A percentile compares a stretch with the other conserved stretches of the same genome.
phyloP scores from a whole-genome alignment of 208 protist genomes.

The Crithidia mellificae region DNA sequence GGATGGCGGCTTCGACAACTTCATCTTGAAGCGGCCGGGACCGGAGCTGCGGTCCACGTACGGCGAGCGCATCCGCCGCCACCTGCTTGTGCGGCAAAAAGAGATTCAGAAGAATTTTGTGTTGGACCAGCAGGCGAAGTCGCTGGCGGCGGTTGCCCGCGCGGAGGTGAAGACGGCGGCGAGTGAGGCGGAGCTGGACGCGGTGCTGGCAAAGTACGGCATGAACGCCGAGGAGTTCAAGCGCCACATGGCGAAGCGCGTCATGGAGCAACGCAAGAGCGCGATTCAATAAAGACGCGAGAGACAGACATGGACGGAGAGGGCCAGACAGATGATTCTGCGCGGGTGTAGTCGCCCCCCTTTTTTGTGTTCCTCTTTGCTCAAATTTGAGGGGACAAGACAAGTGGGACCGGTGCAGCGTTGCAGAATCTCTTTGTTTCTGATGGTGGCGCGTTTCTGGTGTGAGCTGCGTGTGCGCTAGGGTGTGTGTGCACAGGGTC shows the following conservation, averaged over 20 bases:
- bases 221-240: constrained; percentile 70
- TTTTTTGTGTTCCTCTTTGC: too few relatives aligned
- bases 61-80: constrained; percentile 84
- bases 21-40: constrained; percentile 82
- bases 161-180: constrained; percentile 46
- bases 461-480: too few relatives aligned
- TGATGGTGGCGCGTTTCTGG: too few relatives aligned
- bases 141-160: constrained; percentile 53
- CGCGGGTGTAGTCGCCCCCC: too few relatives aligned
- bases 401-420: too few relatives aligned
- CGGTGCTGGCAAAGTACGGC: constrained; percentile 80
- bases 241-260: constrained; percentile 49
- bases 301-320: background rate
- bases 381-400: too few relatives aligned
- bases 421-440: too few relatives aligned
- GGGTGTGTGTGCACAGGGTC: too few relatives aligned
- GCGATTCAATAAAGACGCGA: background rate
- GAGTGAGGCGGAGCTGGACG: constrained; percentile 56
- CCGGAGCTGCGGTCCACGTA: constrained; percentile 88
- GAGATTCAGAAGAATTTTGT: constrained; percentile 93
- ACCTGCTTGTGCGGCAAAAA: constrained; percentile 88
- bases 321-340: too few relatives aligned
- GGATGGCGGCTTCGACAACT: constrained; percentile 90
- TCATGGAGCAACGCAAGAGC: constrained; percentile 35
- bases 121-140: constrained; percentile 74